Evolutionary conservation across 148 eudicot genomes (phyloP).

Genomic region (Dianthus caryophyllus): DNA sequence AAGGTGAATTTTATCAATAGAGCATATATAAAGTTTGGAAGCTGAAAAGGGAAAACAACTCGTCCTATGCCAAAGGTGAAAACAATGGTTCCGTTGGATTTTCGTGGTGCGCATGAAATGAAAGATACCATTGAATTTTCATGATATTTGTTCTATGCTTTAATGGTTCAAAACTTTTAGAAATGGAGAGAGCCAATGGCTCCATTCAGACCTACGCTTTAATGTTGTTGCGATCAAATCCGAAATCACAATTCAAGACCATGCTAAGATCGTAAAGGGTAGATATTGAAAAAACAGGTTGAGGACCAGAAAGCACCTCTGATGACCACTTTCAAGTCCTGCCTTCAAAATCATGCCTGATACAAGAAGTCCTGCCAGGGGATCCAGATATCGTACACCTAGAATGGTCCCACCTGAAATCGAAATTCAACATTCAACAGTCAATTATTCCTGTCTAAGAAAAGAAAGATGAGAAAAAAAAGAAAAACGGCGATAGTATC

Average conservation of each 20-base stretch:
- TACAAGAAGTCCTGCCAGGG: slow-evolving; percentile 90
- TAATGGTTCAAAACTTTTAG: too few species aligned
- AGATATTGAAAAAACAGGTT: slow-evolving; percentile 4
- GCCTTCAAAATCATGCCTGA: slow-evolving; percentile 95
- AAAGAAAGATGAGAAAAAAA: neutral
- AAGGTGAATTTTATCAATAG: neutral
- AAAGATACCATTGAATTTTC: too few species aligned
- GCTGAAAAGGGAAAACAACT: neutral
- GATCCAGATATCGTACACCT: slow-evolving; percentile 83
- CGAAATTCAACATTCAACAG: slow-evolving; percentile 17
- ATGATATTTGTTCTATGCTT: too few species aligned
- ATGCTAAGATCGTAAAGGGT: neutral
- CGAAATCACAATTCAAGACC: too few species aligned
- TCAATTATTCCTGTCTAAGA: slow-evolving; percentile 15
- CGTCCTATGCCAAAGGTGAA: too few species aligned
- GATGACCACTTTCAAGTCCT: slow-evolving; percentile 90
- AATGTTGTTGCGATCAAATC: too few species aligned
- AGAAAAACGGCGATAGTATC: neutral
- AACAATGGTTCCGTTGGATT: too few species aligned
- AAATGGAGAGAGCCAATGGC: too few species aligned
- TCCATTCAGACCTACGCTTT: too few species aligned
- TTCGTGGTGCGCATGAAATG: too few species aligned
- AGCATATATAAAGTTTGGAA: neutral
- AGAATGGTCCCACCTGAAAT: slow-evolving; percentile 83
- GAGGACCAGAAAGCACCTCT: slow-evolving; percentile 45